Evolutionary conservation across 139 green algal genomes (phyloP), one percentile per base, ranked within the genome.

Genomic region (Chlamydomonas eustigma): DNA sequence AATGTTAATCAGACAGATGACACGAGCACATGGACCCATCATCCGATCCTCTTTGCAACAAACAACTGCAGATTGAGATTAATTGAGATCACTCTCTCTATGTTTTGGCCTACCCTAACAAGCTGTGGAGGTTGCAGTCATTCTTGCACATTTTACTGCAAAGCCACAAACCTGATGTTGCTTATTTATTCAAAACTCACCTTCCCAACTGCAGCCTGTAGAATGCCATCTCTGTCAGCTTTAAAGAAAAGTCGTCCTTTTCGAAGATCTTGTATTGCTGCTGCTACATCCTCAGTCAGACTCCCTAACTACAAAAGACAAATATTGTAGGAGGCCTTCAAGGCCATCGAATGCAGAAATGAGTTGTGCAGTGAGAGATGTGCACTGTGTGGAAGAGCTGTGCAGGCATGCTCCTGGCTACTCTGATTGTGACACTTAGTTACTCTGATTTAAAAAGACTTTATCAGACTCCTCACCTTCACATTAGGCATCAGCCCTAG

Each of bases 401-500:
- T n/a, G n/a, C n/a, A n/a, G n/a, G n/a, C n/a, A n/a, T n/a, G n/a
- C n/a, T n/a, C n/a, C n/a, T n/a, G n/a, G n/a, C n/a, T n/a, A n/a
- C n/a, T n/a, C n/a, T n/a, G n/a, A n/a, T n/a, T n/a, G n/a, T n/a
- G n/a, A n/a, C n/a, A n/a, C n/a, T n/a, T n/a, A n/a, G n/a, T n/a
- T n/a, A n/a, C n/a, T n/a, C n/a, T n/a, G n/a, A n/a, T n/a, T n/a
- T n/a, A n/a, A n/a, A n/a, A n/a, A n/a, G n/a, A n/a, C n/a, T n/a
- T n/a, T n/a, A n/a, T n/a, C n/a, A n/a, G n/a, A n/a, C n/a, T 28
- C 52, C 66, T 34, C 65, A 91, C 81, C 90, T 98, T 98, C 71
- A 95, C 93, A 83, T 98, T 98, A 76, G 95, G 95, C 95, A 99
- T 99, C 66, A 99, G 88, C 5, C 95, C 95, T 52, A 90, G 87